Conservation (phyloP, 345 rosid species). For the Barbarea vulgaris region DNA sequence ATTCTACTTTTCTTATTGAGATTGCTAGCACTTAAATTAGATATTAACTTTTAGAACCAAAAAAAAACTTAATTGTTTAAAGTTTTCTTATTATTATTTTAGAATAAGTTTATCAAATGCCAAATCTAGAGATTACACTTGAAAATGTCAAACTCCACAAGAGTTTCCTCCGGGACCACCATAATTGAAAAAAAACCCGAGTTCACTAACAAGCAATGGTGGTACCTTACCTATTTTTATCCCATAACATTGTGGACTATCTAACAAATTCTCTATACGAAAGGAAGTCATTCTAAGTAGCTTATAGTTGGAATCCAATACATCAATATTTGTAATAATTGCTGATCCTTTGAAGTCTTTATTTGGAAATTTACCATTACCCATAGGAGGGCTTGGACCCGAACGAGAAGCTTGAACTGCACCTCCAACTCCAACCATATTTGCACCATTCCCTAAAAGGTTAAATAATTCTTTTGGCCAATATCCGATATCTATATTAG, state of each 20-base stretch:
- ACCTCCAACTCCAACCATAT: not conserved
- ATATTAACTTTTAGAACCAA: not conserved
- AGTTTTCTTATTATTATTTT: not conserved
- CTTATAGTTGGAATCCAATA: not conserved
- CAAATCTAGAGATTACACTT: not conserved
- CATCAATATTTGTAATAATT: not conserved
- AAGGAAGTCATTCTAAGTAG: not conserved
- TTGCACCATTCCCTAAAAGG: not conserved
- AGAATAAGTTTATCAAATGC: not conserved
- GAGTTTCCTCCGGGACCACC: not conserved
- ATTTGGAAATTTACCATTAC: not conserved
- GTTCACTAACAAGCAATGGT: too few relatives aligned
- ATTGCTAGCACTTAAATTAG: not conserved
- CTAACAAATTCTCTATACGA: not conserved
- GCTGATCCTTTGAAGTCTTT: accelerated
- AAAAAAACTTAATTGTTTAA: too few relatives aligned
- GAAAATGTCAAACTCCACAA: not conserved
- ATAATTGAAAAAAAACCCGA: not conserved
- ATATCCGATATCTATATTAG: not conserved
- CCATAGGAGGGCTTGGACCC: not conserved
- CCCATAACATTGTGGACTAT: constrained; percentile 7
- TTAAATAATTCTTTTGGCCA: constrained; percentile 1
- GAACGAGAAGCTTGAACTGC: not conserved
- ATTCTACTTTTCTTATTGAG: too few relatives aligned
- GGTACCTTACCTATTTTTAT: not conserved